Base-by-base conservation (phyloP, 345 rosid genomes). In the Ceriops zippeliana region DNA sequence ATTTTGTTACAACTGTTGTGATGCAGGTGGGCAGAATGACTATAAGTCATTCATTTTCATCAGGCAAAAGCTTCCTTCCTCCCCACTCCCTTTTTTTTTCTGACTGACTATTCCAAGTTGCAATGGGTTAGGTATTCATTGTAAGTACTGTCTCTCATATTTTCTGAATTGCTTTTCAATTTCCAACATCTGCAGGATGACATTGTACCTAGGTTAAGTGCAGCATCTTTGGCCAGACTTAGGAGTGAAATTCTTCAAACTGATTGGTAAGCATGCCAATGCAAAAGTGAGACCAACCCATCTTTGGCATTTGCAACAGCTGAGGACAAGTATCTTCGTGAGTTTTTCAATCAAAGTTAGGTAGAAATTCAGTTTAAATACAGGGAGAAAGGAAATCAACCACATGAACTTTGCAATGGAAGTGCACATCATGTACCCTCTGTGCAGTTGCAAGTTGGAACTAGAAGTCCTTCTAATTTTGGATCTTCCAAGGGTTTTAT, bases 231-330 rank as follows among this genome's bases (percentile, higher is more conserved):
- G 57, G 86, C 87, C 69, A 84, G 96, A 75, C 83, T 92, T 70
- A 80, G 95, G 70, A 80, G 81, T 79, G 99, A 96, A 83, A 89
- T 95, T 81, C 87, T 90, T 71, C 79, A 84, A 70, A 95, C 97
- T 8, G 96, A 95, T 73, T 90, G 99, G 98, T 90, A 80, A 82
- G 83, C 59, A 60, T 51, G 30, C 16, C 21, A 17, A 31, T n/a
- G 58, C 15, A 17, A 22, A 1, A 24, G 46, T 58, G 47, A 17
- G 16, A 56, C 16, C 16, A 56, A 24, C 28, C 28, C 17, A 21
- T 56, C 58, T 22, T 5, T 54, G 5, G 15, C 59, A 56, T 21
- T n/a, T 21, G 30, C 59, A 42, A 42, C 19, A 42, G 19, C 30
- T 56, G 17, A 21, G 28, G 26, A 10, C 59, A 56, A 56, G 28